Percentiles rank a stretch among this genome's conserved stretches.
Conservation (phyloP, 2,329 filamentous ascomycete species). For the Xylaria sp. region DNA sequence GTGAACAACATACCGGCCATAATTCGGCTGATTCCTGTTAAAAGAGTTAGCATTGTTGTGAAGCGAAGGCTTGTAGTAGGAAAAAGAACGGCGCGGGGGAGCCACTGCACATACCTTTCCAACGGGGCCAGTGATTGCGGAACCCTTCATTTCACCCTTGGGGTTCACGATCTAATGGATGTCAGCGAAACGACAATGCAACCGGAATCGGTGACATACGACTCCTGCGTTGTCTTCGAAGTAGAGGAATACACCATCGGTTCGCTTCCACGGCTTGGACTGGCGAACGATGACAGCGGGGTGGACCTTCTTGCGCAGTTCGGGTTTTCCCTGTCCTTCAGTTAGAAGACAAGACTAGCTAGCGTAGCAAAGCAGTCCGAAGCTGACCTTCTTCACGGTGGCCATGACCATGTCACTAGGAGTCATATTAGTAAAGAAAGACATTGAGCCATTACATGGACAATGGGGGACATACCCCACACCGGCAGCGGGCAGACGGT, state of each 20-base stretch:
- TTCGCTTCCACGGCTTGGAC: slow-evolving; percentile 80
- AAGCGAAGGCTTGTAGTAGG: background rate
- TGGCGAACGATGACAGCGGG: slow-evolving; percentile 98
- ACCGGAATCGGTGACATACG: slow-evolving; percentile 69
- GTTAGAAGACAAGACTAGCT: background rate
- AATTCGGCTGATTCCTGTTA: slow-evolving; percentile 6
- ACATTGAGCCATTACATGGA: background rate
- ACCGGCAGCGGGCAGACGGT: slow-evolving; percentile 41
- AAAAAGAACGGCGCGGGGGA: background rate
- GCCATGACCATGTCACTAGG: slow-evolving; percentile 43
- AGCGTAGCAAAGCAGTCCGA: background rate
- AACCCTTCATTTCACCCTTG: slow-evolving; percentile 11
- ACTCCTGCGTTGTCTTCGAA: slow-evolving; percentile 99
- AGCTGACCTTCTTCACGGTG: slow-evolving; percentile 40
- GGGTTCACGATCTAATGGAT: background rate
- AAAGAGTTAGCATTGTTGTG: background rate
- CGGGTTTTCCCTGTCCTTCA: slow-evolving; percentile 80
- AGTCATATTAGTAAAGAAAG: slow-evolving; percentile 10
- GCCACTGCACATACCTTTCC: slow-evolving; percentile 1
- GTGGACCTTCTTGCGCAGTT: slow-evolving; percentile 99
- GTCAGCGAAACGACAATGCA: background rate
- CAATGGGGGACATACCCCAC: slow-evolving; percentile 26
- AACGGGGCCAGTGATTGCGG: slow-evolving; percentile 8
- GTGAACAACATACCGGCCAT: slow-evolving; percentile 8
- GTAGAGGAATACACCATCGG: slow-evolving; percentile 98